Evolutionary conservation across 352 stramenopile species (phyloP), one percentile per base, ranked within the genome.

Genomic region (Phytophthora multivora): DNA sequence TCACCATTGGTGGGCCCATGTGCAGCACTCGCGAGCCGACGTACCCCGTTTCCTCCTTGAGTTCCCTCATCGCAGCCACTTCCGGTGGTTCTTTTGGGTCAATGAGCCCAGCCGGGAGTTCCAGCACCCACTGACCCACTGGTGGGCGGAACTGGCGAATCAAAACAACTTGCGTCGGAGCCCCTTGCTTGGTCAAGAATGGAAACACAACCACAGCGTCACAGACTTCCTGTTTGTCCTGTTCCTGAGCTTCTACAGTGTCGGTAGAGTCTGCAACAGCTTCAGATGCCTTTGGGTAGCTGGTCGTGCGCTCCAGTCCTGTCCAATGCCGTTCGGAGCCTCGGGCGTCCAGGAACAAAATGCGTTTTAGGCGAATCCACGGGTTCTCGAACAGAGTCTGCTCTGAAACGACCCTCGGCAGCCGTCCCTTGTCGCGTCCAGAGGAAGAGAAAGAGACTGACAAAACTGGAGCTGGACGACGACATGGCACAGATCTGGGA

Each of bases 61-160:
- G 77, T 69, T 98, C 91, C 5, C 91, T 66, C 23, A 85, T 63
- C 5, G 91, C 94, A 1, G 92, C 89, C 23, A 67, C 40, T 49
- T 88, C 87, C 0, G 86, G 75, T 1, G 77, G 77, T 58, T 98
- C 91, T 9, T 79, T 72, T 15, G 63, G 63, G 64, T 98, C 94
- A 64, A 98, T 97, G 19, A 98, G 80, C 12, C 94, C 91, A 9
- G 92, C 91, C 1, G 92, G 92, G 13, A 98, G 79, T 70, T 98
- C 92, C 39, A 98, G 63, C 19, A 95, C 94, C 71, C 84, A 95
- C 39, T 83, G 77, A 46, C 82, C 82, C 5, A 91, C 80, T 3
- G 92, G 86, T 15, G 92, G 92, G 12, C 94, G 87, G 63, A 95
- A 98, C 66, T 98, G 94, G 30, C 89, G 83, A 51, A 98, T 95